phyloP scores from a whole-genome alignment of 768 basidiomycete species.

The Boletus rufocinnamomeus region DNA sequence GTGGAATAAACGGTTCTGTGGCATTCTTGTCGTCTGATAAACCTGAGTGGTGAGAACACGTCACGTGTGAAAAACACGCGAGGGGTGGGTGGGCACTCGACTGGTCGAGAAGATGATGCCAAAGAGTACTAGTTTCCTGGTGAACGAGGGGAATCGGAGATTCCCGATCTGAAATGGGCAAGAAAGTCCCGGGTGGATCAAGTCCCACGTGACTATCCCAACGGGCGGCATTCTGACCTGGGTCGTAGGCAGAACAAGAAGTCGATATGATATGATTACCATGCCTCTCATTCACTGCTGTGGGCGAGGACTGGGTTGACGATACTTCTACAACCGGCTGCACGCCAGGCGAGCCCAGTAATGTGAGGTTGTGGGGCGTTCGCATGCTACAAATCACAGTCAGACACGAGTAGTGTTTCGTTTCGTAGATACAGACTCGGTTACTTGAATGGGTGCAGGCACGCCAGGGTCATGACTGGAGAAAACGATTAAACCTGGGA shows the following conservation, averaged over 20 bases:
- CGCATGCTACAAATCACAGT: background rate
- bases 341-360: background rate
- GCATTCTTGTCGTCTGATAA: background rate
- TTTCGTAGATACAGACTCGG: background rate
- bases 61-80: too few species aligned
- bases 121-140: background rate
- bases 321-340: background rate
- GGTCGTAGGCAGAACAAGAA: too few species aligned
- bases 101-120: background rate
- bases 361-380: background rate
- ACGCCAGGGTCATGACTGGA: background rate
- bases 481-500: background rate
- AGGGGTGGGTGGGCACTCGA: background rate
- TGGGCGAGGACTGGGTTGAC: background rate
- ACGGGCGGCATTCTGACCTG: too few species aligned
- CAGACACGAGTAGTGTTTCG: background rate
- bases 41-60: background rate
- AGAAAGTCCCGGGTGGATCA: background rate
- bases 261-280: too few species aligned
- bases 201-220: background rate
- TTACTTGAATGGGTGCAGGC: background rate
- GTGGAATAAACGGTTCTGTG: too few species aligned
- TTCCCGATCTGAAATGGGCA: too few species aligned
- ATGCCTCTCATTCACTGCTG: too few species aligned
- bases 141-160: too few species aligned